Evolutionary conservation across 1,284 basidiomycete genomes (phyloP), one percentile per base, ranked within the genome.

Genomic region (Sporisorium exsertum): DNA sequence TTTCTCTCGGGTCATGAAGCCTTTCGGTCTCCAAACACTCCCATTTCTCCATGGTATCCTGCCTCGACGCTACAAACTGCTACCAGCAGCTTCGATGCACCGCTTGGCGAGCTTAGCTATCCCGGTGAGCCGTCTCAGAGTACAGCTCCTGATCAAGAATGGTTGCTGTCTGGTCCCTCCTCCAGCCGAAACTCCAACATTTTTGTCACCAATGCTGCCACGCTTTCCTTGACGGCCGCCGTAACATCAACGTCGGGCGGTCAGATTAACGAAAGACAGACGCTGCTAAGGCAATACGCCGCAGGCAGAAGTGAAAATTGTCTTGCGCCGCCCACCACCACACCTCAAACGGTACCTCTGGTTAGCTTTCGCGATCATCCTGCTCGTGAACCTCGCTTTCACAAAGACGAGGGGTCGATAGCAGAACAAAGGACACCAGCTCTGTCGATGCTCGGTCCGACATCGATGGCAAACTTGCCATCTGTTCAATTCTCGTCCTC

Each of bases 1-100:
- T 53, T 49, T 12, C 58, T 71, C 20, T 53, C 61, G 3, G 68
- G 68, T 18, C 61, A 71, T 35, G 58, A 64, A 22, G 68, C 55
- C 1, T 64, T 60, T 18, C 49, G 42, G 9, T 58, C 52, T 2
- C 59, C 65, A 5, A 62, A n/a, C 27, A 29, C 55, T 24, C 59
- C 65, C 1, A 26, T 58, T n/a, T 63, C 60, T 18, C 65, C 59
- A 27, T 62, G 65, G 59, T 5, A 15, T 12, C 3, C 24, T 5
- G 29, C 32, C 4, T 8, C 45, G 15, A 47, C 13, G 12, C 12
- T 26, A 27, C 20, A 12, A 20, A 12, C 5, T 9, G 5, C 47
- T 18, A n/a, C 27, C 5, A 13, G 27, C 18, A 7, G 47, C 26
- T n/a, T 29, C 24, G 47, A 6, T 29, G 18, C 27, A 22, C 18